Evolutionary conservation across 805 yeast genomes (phyloP).

Genomic region (Candida tallmaniae): DNA sequence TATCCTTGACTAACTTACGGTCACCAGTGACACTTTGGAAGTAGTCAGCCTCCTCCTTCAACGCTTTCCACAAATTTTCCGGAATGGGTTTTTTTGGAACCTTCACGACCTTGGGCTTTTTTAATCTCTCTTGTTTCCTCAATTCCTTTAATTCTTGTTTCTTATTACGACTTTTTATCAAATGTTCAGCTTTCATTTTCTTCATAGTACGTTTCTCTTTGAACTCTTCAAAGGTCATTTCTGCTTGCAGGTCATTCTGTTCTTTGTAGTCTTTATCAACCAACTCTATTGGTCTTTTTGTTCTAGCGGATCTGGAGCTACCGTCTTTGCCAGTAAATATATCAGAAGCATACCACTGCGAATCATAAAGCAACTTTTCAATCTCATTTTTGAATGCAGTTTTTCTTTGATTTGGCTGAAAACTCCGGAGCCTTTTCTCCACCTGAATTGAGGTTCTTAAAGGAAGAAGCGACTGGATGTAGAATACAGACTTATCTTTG

Average conservation of each 20-base stretch:
- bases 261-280: constrained; percentile 3
- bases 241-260: not conserved
- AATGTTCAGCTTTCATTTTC: not conserved
- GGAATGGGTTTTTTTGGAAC: not conserved
- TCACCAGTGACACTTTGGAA: constrained; percentile 41
- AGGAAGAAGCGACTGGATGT: constrained; percentile 18
- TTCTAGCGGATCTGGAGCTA: constrained; percentile 1
- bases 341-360: constrained; percentile 31
- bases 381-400: constrained; percentile 22
- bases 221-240: constrained; percentile 4
- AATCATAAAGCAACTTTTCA: constrained; percentile 36
- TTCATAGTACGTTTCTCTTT: not conserved
- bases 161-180: too few relatives aligned
- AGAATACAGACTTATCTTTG: constrained; percentile 13
- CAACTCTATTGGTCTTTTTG: constrained; percentile 4
- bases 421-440: not conserved
- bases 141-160: constrained; percentile 5
- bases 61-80: not conserved
- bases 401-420: constrained; percentile 14
- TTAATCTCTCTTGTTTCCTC: constrained; percentile 6
- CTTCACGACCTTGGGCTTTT: constrained; percentile 3
- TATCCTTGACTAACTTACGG: constrained; percentile 23
- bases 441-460: constrained; percentile 6
- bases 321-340: constrained; percentile 5
- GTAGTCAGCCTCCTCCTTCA: constrained; percentile 16